Conservation (phyloP, 1,284 basidiomycete species). For the Irpex sp. region DNA sequence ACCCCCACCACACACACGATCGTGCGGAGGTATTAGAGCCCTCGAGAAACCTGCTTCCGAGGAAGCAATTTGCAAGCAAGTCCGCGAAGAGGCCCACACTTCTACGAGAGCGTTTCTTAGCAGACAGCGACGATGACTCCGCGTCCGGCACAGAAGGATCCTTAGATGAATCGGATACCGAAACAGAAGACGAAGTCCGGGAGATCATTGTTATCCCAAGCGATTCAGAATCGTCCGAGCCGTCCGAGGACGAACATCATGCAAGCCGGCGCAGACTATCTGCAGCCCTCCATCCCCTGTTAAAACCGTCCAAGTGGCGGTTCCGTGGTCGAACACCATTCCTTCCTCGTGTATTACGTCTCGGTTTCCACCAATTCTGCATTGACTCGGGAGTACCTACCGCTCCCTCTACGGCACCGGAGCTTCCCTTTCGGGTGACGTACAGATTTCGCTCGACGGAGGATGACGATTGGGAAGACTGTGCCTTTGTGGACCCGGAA, state of each 20-base stretch:
- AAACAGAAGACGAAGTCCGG: neutral
- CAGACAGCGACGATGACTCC: neutral
- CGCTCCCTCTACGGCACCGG: slow-evolving; percentile 14
- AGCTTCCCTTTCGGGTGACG: slow-evolving; percentile 25
- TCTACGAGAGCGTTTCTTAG: neutral
- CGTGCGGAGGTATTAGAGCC: neutral
- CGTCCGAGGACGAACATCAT: slow-evolving; percentile 14
- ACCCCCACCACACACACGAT: neutral
- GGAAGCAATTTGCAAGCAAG: neutral
- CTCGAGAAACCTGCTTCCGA: neutral
- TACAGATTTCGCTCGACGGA: slow-evolving; percentile 22
- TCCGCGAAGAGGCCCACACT: neutral
- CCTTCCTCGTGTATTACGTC: slow-evolving; percentile 44
- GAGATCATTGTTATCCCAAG: slow-evolving; percentile 10
- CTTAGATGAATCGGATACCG: neutral
- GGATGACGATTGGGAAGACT: slow-evolving; percentile 12
- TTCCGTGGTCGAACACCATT: slow-evolving; percentile 41
- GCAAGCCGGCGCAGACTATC: slow-evolving; percentile 23
- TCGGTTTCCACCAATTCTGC: slow-evolving; percentile 40
- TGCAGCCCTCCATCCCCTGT: slow-evolving; percentile 29
- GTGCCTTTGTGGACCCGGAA: slow-evolving; percentile 18
- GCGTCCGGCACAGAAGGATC: too few relatives aligned
- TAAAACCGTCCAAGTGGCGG: slow-evolving; percentile 22
- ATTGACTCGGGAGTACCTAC: slow-evolving; percentile 21
- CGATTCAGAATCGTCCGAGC: slow-evolving; percentile 9